These are phyloP conservation scores for Ceratobasidium sp. DNA, from an alignment of 1,284 basidiomycete genomes.

Conservation along the genomic window DNA sequence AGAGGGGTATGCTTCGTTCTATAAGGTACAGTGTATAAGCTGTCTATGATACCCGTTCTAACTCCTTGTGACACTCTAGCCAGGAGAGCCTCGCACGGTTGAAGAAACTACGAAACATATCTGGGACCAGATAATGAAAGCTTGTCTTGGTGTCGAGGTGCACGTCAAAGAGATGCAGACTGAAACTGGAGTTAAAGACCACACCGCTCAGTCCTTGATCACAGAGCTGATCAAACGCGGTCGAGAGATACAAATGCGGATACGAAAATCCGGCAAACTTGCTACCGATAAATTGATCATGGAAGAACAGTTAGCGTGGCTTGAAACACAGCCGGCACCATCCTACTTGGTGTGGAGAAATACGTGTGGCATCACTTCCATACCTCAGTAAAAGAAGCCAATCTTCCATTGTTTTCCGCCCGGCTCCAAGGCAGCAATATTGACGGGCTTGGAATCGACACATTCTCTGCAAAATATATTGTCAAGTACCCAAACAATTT, in stretches of 20 bases:
- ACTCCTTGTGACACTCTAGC: neutral
- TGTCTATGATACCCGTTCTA: neutral
- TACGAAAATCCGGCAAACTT: neutral
- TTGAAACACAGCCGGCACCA: slow-evolving; percentile 45
- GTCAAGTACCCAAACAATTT: slow-evolving; percentile 52
- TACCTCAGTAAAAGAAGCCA: slow-evolving; percentile 51
- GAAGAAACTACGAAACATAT: neutral
- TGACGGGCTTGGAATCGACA: slow-evolving; percentile 35
- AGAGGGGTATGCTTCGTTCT: neutral
- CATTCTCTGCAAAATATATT: slow-evolving; percentile 51
- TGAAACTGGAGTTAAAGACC: neutral
- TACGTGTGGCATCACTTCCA: slow-evolving; percentile 57
- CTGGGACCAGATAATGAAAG: neutral
- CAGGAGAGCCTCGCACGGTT: neutral
- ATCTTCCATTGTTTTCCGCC: slow-evolving; percentile 49
- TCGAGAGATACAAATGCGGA: neutral
- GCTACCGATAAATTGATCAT: neutral
- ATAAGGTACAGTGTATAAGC: neutral
- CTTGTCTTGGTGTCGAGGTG: neutral
- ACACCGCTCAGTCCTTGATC: neutral
- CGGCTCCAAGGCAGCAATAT: slow-evolving; percentile 46
- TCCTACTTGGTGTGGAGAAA: slow-evolving; percentile 57
- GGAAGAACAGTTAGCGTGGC: neutral
- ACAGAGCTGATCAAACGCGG: neutral
- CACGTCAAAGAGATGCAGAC: neutral